Conservation (phyloP, 78 protist species). For the slime mould (Dictyostelium discoideum) region dicty_2.7 NC_007089.4:2398501-2399000, state of each 20-base stretch:
- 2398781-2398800: slow-evolving; percentile 24
- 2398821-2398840: slow-evolving; percentile 55
- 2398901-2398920: slow-evolving; percentile 68
- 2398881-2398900: slow-evolving; percentile 70
- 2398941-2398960: slow-evolving; percentile 84
- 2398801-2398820: background rate
- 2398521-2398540: slow-evolving; percentile 46
- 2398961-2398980: slow-evolving; percentile 72
- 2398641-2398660: background rate
- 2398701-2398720: slow-evolving; percentile 62
- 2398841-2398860: slow-evolving; percentile 82
- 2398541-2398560: slow-evolving; percentile 54
- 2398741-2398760: slow-evolving; percentile 3
- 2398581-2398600: slow-evolving; percentile 29
- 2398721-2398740: slow-evolving; percentile 21
- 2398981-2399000: slow-evolving; percentile 73
- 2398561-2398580: slow-evolving; percentile 69
- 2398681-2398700: slow-evolving; percentile 70
- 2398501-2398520: slow-evolving; percentile 78
- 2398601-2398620: slow-evolving; percentile 9
- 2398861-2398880: slow-evolving; percentile 72
- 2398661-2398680: slow-evolving; percentile 52
- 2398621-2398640: background rate
- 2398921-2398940: background rate
- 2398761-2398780: slow-evolving; percentile 40